These are phyloP conservation scores for Skeletonema grethae DNA, from an alignment of 108 stramenopile genomes.

Conservation along the genomic window DNA sequence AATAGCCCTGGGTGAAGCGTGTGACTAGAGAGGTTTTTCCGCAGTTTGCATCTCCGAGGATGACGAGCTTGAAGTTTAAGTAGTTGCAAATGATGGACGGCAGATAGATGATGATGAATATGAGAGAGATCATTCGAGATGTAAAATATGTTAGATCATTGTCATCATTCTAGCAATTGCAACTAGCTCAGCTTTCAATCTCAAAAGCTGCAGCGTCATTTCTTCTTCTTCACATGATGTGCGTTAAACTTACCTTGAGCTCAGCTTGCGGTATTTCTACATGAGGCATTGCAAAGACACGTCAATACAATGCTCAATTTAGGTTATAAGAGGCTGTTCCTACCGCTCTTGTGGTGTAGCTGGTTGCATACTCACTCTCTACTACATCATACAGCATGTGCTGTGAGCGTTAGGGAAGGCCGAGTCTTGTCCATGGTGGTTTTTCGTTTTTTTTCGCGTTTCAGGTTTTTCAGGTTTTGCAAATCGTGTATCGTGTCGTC, in stretches of 20 bases:
- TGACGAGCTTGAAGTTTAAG: constrained; percentile 63
- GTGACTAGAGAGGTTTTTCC: constrained; percentile 86
- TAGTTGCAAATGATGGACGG: too few relatives aligned
- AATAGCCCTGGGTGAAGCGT: constrained; percentile 85
- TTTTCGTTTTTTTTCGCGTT: too few relatives aligned
- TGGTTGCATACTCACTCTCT: too few relatives aligned
- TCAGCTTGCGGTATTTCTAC: constrained; percentile 86
- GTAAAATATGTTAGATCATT: not conserved
- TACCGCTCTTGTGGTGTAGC: not conserved
- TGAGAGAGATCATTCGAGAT: not conserved
- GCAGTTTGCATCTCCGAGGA: constrained; percentile 79
- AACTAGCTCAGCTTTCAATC: too few relatives aligned
- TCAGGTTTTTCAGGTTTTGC: too few relatives aligned
- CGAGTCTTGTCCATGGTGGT: too few relatives aligned
- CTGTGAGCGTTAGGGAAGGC: too few relatives aligned
- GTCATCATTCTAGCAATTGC: not conserved
- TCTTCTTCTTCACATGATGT: not conserved
- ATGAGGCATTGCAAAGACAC: constrained; percentile 60
- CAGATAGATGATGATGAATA: not conserved
- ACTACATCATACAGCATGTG: too few relatives aligned
- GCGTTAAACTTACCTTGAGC: constrained; percentile 70
- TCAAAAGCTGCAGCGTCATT: not conserved
- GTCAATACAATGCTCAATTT: not conserved
- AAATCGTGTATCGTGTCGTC: too few relatives aligned
- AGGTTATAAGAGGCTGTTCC: not conserved